These are phyloP conservation scores for Podospora sp. DNA, from an alignment of 495 filamentous ascomycete genomes.

Conservation along the genomic window DNA sequence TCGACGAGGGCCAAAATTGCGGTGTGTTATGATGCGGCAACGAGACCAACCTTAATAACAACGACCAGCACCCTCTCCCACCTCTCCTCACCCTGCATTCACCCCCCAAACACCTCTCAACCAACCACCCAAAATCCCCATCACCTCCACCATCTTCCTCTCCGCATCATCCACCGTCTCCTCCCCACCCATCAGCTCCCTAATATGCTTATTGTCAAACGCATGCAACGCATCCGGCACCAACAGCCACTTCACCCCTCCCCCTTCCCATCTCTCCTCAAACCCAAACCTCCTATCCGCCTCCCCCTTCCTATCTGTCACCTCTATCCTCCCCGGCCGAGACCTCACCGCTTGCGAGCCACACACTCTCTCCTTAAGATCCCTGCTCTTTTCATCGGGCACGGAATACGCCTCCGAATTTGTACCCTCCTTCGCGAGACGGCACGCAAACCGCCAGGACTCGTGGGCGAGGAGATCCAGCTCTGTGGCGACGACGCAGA, in stretches of 20 bases:
- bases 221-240: slow-evolving; percentile 41
- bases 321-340: background rate
- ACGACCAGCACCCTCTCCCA: too few relatives aligned
- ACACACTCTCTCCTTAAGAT: slow-evolving; percentile 15
- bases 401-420: slow-evolving; percentile 23
- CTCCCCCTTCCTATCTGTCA: slow-evolving; percentile 23
- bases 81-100: background rate
- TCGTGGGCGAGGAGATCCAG: slow-evolving; percentile 44
- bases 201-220: slow-evolving; percentile 31
- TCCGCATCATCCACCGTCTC: slow-evolving; percentile 34
- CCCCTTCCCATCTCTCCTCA: slow-evolving; percentile 29
- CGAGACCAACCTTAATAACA: too few relatives aligned
- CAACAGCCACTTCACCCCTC: slow-evolving; percentile 40
- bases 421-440: slow-evolving; percentile 29
- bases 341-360: slow-evolving; percentile 16
- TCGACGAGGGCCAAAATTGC: too few relatives aligned
- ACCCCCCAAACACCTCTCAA: slow-evolving; percentile 36
- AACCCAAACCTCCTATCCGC: slow-evolving; percentile 39
- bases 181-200: slow-evolving; percentile 20
- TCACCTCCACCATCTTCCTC: slow-evolving; percentile 33
- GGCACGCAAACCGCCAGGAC: slow-evolving; percentile 36
- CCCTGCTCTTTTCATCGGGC: slow-evolving; percentile 22
- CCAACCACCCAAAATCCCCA: slow-evolving; percentile 36
- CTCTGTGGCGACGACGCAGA: slow-evolving; percentile 56
- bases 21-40: too few relatives aligned